Base-by-base conservation (phyloP, 2,329 filamentous ascomycete species). In the Claviceps fusiformis region DNA sequence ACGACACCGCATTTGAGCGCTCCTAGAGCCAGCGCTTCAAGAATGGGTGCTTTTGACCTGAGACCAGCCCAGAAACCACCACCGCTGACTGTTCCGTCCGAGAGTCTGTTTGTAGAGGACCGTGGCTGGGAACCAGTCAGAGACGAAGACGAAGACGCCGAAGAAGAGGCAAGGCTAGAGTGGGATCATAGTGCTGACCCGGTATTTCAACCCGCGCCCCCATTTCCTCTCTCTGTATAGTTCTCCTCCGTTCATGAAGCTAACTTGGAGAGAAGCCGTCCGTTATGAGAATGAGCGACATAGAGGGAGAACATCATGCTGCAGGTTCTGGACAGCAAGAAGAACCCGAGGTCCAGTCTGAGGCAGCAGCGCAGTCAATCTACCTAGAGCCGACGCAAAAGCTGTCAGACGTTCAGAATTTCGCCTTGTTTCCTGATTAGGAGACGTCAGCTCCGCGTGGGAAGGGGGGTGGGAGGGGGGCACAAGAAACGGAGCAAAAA, bases 31-130 rank as follows among this genome's bases (percentile, higher is more conserved):
- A 66, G 65, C 59, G 65, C 66, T 56, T 65, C 67, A 53, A 62
- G 67, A 58, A 63, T 71, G 60, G 61, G 68, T 54, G 58, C 70
- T 59, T 68, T 76, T 66, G 63, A 77, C 68, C 58, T 75, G 65
- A 71, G 76, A n/a, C 77, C 77, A 17, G 78, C 76, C 2, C 78
- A 80, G 55, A 71, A 73, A 37, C 75, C 76, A 3, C 77, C 79
- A 17, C 74, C 78, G 15, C 74, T 80, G 15, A 82, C 80, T 29
- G 72, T 81, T 50, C 76, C 82, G 56, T 78, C 82, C 0, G 82
- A 89, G 54, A 83, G 83, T 52, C 72, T 91, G 5, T 90, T 91
- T 62, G 77, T 90, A n/a, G 82, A 88, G 35, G 85, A 89, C 29
- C 85, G 89, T 58, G 75, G 78, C 48, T 92, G 87, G 87, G 85